Evolutionary conservation across 1,284 basidiomycete species (phyloP), one percentile per base, ranked within the genome.

Genomic region (Ceratobasidium theobromae): DNA sequence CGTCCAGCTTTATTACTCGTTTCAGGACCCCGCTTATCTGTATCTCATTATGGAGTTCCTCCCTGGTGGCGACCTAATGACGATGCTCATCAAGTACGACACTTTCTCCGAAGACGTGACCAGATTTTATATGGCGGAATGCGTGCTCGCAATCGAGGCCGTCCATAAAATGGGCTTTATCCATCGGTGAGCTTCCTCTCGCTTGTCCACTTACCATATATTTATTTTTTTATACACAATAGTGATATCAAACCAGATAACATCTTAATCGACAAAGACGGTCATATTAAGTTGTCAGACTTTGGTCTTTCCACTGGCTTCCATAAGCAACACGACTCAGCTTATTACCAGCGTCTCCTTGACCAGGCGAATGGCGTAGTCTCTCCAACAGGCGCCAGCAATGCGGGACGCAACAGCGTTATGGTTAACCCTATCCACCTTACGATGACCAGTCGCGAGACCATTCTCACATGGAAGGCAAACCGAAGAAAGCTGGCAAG

Each of bases 11-110:
- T 99, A 93, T 82, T 99, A 98, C 78, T 98, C 96, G 23, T 99
- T 99, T 83, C 96, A 99, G 76, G 95, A 98, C 76, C 87, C 93
- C 18, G 83, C 94, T 49, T 98, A 97, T 74, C 86, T 99, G 38
- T 99, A 98, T 78, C 85, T 99, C 68, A 91, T 99, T 79, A 99
- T 99, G 96, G 96, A 98, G 77, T 99, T 98, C 79, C 81, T 99
- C 64, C 95, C 96, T 30, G 96, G 96, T 49, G 96, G 96, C 23
- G 96, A 99, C 77, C 81, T 99, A 69, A 98, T 99, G 96, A 91
- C 89, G 38, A 99, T 98, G 96, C 82, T 99, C 70, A 99, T 99
- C 88, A 98, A 98, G 78, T 98, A 99, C 78, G 96, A 99, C 76
- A 93, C 96, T 0, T 99, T 99, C 79, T 94, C 93, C 8, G 96